phyloP scores from a whole-genome alignment of 208 protist species.

The Wallacemonas sp. region DNA sequence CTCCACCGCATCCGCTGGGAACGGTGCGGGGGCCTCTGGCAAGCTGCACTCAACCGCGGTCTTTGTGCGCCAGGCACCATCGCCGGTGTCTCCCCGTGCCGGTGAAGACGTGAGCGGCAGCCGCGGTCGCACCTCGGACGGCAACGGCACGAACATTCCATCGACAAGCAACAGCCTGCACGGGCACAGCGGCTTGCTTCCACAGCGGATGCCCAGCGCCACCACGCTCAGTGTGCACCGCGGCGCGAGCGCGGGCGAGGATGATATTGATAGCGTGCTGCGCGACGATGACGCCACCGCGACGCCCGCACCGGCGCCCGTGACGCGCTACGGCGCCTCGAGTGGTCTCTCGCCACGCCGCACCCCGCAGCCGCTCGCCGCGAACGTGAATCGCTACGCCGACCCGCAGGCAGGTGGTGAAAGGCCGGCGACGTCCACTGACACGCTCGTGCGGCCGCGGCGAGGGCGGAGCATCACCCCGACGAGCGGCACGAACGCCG shows the following conservation, averaged over 20 bases:
- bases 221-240: constrained; percentile 2
- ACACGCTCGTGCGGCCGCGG: background rate
- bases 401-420: background rate
- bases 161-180: constrained; percentile 2
- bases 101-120: background rate
- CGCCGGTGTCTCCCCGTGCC: background rate
- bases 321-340: background rate
- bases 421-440: background rate
- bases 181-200: background rate
- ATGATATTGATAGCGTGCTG: background rate
- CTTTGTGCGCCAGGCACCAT: background rate
- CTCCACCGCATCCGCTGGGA: background rate
- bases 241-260: background rate
- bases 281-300: background rate
- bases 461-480: background rate
- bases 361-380: too few species aligned
- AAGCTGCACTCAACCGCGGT: background rate
- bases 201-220: background rate
- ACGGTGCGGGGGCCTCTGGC: too few species aligned
- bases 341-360: background rate
- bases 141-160: background rate
- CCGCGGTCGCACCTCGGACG: background rate
- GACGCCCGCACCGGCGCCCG: background rate
- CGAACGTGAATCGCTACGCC: background rate
- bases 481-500: background rate